Evolutionary conservation across 495 filamentous ascomycete genomes (phyloP).

Genomic region (Lichenothelia convexa): DNA sequence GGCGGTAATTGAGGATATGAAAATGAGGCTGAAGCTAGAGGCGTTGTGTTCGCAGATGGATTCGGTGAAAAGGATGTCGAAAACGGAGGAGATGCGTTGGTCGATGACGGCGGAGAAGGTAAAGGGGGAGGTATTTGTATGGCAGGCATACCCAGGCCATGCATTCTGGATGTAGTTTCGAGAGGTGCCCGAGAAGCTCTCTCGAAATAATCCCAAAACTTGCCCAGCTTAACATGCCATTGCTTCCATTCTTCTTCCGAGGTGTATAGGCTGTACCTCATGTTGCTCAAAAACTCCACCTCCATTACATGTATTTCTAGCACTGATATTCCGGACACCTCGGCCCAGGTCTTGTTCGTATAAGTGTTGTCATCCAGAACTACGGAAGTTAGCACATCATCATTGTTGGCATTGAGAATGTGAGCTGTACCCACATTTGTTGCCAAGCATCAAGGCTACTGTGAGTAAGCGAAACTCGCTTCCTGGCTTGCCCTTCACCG

Average conservation of each 20-base stretch:
- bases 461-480: constrained; percentile 94
- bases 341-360: constrained; percentile 99
- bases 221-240: constrained; percentile 66
- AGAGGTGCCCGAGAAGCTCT: constrained; percentile 27
- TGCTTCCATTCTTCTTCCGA: constrained; percentile 66
- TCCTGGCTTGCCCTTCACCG: constrained; percentile 72
- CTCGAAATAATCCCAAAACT: constrained; percentile 67
- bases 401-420: background rate
- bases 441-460: constrained; percentile 93
- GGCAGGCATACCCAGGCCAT: constrained; percentile 18
- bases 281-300: constrained; percentile 97
- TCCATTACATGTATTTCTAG: constrained; percentile 98
- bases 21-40: no score
- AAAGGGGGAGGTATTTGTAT: constrained; percentile 26
- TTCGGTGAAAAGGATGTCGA: constrained; percentile 12
- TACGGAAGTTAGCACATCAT: constrained; percentile 14
- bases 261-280: constrained; percentile 80
- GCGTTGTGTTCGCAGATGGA: constrained; percentile 14
- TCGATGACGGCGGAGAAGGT: constrained; percentile 36
- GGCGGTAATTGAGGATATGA: no score
- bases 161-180: constrained; percentile 1
- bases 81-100: constrained; percentile 24
- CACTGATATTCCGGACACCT: constrained; percentile 88
- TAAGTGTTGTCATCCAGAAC: constrained; percentile 98
- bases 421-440: constrained; percentile 56